Base-by-base conservation (phyloP, 2,329 filamentous ascomycete species). In the Tolypocladium guangdongense region DNA sequence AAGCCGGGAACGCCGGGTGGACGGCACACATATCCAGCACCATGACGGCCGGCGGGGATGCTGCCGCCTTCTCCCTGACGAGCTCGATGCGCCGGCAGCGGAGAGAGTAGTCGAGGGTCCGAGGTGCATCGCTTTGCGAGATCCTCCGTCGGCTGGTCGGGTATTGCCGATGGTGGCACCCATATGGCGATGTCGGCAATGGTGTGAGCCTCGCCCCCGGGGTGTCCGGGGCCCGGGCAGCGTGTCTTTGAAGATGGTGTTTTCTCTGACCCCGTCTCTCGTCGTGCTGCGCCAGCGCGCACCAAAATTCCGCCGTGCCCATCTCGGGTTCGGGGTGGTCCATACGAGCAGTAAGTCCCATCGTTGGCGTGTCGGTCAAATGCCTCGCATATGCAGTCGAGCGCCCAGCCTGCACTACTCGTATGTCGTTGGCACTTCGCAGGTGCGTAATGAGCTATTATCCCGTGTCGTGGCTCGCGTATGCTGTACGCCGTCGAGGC, bases 131-230 rank as follows among this genome's bases (percentile, higher is more conserved):
- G 52, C 59, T 7, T 54, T 50, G 51, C 57, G 59, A 74, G 58
- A 22, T 72, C 66, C 16, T 66, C 61, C 22, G 66, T 53, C 1
- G 66, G 71, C 27, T 54, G 56, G 30, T 76, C 72, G 2, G 71
- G 66, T 0, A 80, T 71, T 7, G 68, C 63, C 0, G 79, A 81
- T 0, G 68, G 63, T 57, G 83, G 80, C 10, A 68, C 59, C 80
- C 80, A 83, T 53, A 81, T 74, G 3, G 80, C 78, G 32, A 78
- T 55, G 18, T 80, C 80, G 11, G 68, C 79, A n/a, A 81, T 67
- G 10, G 58, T 51, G 41, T 64, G 64, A 30, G n/a, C 38, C 22
- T 22, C n/a, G 38, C 38, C 18, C 38, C 11, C 38, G 8, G 51
- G 45, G 24, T 57, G 51, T n/a, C 8, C 4, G 4, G 22, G 30